Evolutionary conservation across 2,329 filamentous ascomycete genomes (phyloP).

Genomic region (Xylaria sp.): DNA sequence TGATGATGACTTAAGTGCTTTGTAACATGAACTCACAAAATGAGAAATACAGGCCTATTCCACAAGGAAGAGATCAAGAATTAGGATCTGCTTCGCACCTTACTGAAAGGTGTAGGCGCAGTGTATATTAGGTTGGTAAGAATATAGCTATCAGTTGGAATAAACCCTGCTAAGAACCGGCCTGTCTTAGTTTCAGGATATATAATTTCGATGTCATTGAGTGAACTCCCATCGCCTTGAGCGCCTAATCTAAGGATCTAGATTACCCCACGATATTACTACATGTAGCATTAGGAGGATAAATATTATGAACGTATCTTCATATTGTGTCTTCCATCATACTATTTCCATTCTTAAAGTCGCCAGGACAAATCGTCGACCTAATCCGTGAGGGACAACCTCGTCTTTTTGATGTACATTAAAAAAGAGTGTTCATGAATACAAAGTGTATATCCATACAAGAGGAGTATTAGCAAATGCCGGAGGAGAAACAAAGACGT

Average conservation of each 20-base stretch:
- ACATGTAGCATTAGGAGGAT: not conserved
- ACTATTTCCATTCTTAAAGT: not conserved
- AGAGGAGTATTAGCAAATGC: not conserved
- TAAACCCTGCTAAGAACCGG: too few species aligned
- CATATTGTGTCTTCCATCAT: not conserved
- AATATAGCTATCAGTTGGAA: too few species aligned
- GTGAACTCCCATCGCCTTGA: not conserved
- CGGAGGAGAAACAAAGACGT: not conserved
- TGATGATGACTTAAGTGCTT: too few species aligned
- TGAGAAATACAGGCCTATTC: conserved; percentile 39
- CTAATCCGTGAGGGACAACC: not conserved
- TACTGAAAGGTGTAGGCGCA: too few species aligned
- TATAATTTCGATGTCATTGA: too few species aligned
- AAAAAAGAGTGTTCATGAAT: conserved; percentile 24
- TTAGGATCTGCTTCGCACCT: conserved; percentile 13
- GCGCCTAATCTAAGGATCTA: not conserved
- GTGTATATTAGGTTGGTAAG: too few species aligned
- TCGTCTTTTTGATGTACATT: conserved; percentile 14
- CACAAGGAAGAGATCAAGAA: conserved; percentile 45
- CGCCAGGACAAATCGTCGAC: not conserved
- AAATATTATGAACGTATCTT: not conserved
- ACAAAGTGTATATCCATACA: conserved; percentile 26
- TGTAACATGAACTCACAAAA: not conserved
- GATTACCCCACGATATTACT: too few species aligned
- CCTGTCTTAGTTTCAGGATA: too few species aligned